Conservation (phyloP, 2,329 filamentous ascomycete species). For the Fusarium tricinctum region DNA sequence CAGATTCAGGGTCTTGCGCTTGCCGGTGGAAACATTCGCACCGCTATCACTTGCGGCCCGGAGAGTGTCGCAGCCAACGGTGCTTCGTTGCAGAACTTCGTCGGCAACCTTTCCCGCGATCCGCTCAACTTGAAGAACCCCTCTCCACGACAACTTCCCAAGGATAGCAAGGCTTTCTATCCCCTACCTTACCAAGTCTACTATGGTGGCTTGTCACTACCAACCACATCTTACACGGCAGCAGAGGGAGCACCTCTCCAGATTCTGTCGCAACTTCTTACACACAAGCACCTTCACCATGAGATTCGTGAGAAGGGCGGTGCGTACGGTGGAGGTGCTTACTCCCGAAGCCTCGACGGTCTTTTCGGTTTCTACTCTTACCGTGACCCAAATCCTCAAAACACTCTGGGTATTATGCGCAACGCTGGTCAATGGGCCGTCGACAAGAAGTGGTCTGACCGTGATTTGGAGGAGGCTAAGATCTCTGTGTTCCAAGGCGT, state of each 20-base stretch:
- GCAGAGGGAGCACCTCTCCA: constrained; percentile 83
- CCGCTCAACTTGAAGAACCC: constrained; percentile 58
- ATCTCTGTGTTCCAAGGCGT: constrained; percentile 92
- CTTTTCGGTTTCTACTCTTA: constrained; percentile 97
- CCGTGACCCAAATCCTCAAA: constrained; percentile 93
- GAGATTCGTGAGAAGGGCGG: constrained; percentile 98
- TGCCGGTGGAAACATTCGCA: constrained; percentile 76
- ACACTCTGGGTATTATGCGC: constrained; percentile 87
- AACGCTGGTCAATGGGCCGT: constrained; percentile 86
- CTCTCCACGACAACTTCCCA: constrained; percentile 55
- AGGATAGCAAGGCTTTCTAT: constrained; percentile 84
- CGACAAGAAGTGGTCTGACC: constrained; percentile 83
- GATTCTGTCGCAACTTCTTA: constrained; percentile 90
- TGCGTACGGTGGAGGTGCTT: constrained; percentile 93
- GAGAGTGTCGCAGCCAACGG: constrained; percentile 81
- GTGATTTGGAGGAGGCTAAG: constrained; percentile 95
- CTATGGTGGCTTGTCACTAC: constrained; percentile 86
- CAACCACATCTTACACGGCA: constrained; percentile 86
- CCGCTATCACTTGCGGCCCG: constrained; percentile 86
- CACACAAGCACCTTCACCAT: constrained; percentile 95
- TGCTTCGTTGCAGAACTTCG: constrained; percentile 77
- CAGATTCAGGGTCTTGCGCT: constrained; percentile 85
- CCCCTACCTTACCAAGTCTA: constrained; percentile 97
- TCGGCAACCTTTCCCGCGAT: constrained; percentile 57
- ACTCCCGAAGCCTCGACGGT: constrained; percentile 82